phyloP scores from a whole-genome alignment of 345 rosid genomes.

The Lumnitzera littorea region DNA sequence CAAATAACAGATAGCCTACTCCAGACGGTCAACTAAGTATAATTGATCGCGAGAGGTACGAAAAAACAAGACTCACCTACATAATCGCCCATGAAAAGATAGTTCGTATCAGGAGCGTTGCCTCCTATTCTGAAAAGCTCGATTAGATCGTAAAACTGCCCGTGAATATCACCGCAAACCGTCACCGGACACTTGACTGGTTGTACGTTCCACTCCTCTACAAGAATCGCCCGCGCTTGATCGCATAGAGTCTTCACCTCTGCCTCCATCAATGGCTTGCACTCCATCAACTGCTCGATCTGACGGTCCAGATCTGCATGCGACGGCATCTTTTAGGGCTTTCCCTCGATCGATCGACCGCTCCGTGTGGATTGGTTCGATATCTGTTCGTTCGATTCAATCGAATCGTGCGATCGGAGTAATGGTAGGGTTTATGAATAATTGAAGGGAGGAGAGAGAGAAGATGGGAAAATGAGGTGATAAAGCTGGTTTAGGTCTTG shows the following conservation, averaged over 20 bases:
- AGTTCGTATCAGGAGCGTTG: slow-evolving; percentile 88
- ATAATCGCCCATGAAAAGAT: slow-evolving; percentile 98
- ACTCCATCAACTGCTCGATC: slow-evolving; percentile 97
- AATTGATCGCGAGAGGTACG: neutral
- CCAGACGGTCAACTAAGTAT: neutral
- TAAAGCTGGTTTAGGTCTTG: slow-evolving; percentile 3
- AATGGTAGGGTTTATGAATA: neutral
- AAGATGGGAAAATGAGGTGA: neutral
- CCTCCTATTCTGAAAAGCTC: slow-evolving; percentile 96
- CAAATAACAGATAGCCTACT: no score
- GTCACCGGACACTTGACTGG: slow-evolving; percentile 98
- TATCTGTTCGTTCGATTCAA: neutral
- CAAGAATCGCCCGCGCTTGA: slow-evolving; percentile 83
- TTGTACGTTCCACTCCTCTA: slow-evolving; percentile 99
- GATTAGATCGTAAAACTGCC: slow-evolving; percentile 90
- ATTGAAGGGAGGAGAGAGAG: neutral
- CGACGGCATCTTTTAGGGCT: slow-evolving; percentile 48
- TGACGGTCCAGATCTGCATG: slow-evolving; percentile 93
- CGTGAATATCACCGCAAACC: slow-evolving; percentile 96
- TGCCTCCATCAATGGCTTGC: slow-evolving; percentile 81
- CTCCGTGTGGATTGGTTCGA: no score
- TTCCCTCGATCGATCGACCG: slow-evolving; percentile 9
- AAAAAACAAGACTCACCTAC: slow-evolving; percentile 53
- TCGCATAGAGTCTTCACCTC: slow-evolving; percentile 92
- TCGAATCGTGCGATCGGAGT: slow-evolving; percentile 7